Evolutionary conservation across 2,329 filamentous ascomycete species (phyloP), one percentile per base, ranked within the genome.

Genomic region (Aspergillus cejpii): DNA sequence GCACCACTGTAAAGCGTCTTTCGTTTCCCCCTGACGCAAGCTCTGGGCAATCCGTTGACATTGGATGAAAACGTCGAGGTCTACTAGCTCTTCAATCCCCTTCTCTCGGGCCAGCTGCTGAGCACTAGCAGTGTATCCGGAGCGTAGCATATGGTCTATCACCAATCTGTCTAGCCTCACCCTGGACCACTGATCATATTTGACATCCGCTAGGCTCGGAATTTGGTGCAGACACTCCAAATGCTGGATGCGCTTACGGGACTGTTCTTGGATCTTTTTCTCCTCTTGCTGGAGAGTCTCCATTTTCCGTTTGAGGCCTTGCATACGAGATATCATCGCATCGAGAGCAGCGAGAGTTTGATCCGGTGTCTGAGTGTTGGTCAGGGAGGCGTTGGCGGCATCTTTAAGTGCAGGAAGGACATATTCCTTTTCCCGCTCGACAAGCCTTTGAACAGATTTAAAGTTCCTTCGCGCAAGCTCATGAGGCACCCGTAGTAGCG

Each of bases 391-490:
- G 55, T 83, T 84, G 31, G 74, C 71, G 33, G 74, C 68, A 28
- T 74, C 64, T 55, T 74, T 74, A 41, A 83, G 69, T 24, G 72
- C 57, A 8, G 70, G 65, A 21, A 74, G 60, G 34, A 74, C 63
- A 52, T 70, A 59, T 50, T 74, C 71, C 49, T 65, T 65, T 45
- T 75, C 73, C 43, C 70, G 65, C 50, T 75, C 73, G 39, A 74
- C 65, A 39, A 68, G 59, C 34, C 69, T 64, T 53, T 69, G 73
- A 34, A 84, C 81, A 3, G 84, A 81, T 59, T 94, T 92, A 71
- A 97, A 94, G 71, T 94, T 97, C 66, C 92, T 91, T 44, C 89
- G 85, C 17, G 94, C 83, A 45, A 96, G 84, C 65, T 97, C 92
- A 68, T 91, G 85, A 14, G 92, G 92, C 17, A 97, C 81, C 26